Base-by-base conservation (phyloP, 441 rosid genomes). In the Pelargonium cotyledonis region DNA sequence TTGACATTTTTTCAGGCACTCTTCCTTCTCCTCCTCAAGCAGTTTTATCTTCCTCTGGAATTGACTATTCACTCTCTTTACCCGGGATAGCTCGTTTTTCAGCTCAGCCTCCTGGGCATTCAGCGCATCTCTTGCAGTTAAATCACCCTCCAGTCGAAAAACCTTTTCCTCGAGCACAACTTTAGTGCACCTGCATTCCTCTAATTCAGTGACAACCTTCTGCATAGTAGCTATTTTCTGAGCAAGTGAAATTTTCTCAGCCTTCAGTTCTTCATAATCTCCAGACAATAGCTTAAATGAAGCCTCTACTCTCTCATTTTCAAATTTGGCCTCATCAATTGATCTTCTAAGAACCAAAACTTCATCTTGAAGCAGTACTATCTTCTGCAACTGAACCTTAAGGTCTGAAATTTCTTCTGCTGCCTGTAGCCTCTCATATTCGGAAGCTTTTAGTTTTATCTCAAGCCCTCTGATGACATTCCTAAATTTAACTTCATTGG, bases 51-150 rank as follows among this genome's bases (percentile, higher is more conserved):
- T 80, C 76, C 69, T 75, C 18, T 78, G 88, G 72, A 78, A 76
- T 67, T 72, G 84, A 53, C 76, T 77, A 72, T 83, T 82, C 66
- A 77, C 70, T 73, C 69, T 77, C 79, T 72, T 82, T 40, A 76
- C 72, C 70, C 66, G 67, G 72, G 72, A 83, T 65, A 89, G 82
- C 82, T 87, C 89, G 29, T 83, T 86, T 70, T 83, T 86, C 63
- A 86, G 77, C 66, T 79, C 79, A 18, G 86, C 87, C 68, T 85
- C 87, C 72, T 84, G 83, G 46, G 80, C 74, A 21, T 81, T 83
- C 64, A 80, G 11, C 72, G 86, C 92, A 76, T 84, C 89, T 81
- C 77, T 80, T 72, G 89, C 91, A 18, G 85, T 63, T 23, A 80
- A 74, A 8, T 83, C 85, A 21, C 65, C 55, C 65, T 80, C 86